These are phyloP conservation scores for Penicillium fimorum DNA, from an alignment of 495 filamentous ascomycete genomes.

Conservation along the genomic window DNA sequence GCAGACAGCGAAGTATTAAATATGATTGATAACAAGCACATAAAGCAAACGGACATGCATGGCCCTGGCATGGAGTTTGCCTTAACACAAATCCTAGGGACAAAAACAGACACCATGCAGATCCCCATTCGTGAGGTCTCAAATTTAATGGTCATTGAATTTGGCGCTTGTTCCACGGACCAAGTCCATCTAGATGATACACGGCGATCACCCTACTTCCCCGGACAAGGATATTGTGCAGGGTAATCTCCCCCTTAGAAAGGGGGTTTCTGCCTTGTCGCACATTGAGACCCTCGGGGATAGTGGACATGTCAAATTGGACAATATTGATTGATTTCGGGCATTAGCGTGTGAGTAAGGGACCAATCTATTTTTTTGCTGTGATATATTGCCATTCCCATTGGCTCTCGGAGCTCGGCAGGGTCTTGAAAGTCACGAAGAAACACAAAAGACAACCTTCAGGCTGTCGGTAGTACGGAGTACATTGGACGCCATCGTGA, in stretches of 20 bases:
- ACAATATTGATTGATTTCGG: constrained; percentile 13
- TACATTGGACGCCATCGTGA: not conserved
- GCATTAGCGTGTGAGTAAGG: constrained; percentile 12
- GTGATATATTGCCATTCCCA: not conserved
- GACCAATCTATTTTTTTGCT: constrained; percentile 3
- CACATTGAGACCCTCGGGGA: constrained; percentile 4
- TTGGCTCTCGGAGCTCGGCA: not conserved
- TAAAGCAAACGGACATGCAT: constrained; percentile 3
- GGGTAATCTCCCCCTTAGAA: constrained; percentile 5
- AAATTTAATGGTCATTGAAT: constrained; percentile 6
- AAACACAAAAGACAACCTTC: not conserved
- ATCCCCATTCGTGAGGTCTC: constrained; percentile 31
- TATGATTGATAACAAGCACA: constrained; percentile 6
- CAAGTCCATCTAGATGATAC: not conserved
- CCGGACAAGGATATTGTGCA: constrained; percentile 2
- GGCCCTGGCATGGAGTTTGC: constrained; percentile 3
- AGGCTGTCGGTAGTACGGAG: not conserved
- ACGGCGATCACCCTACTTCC: constrained; percentile 6
- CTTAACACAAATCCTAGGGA: constrained; percentile 3
- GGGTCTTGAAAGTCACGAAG: not conserved
- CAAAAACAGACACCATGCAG: constrained; percentile 4
- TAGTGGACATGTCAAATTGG: constrained; percentile 26
- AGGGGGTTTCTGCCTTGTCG: not conserved
- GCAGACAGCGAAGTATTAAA: constrained; percentile 13
- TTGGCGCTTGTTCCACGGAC: not conserved